Base-by-base conservation (phyloP, 768 basidiomycete species). In the Boletellus ananas region DNA sequence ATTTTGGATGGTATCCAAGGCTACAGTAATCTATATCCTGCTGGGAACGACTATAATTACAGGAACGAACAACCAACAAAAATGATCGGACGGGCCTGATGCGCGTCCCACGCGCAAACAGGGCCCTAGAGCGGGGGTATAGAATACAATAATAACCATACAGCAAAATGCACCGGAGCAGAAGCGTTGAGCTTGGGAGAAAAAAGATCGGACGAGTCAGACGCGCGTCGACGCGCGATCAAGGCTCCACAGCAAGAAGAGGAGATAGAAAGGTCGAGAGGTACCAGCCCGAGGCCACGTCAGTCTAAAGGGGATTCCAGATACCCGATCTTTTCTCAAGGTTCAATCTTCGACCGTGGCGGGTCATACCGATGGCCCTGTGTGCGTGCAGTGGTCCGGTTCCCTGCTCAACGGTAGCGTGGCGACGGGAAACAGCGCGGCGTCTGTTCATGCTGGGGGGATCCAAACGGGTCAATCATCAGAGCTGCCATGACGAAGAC, bases 251-350 rank as follows among this genome's bases (percentile, higher is more conserved):
- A 36, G 6, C 21, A 8, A 12, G 33, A 25, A 29, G 34, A 34
- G 43, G 34, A 25, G 42, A 40, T 13, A 8, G 23, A 6, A 25
- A 16, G 37, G 39, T 21, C 20, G 7, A 25, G 17, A 10, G 29
- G 29, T 6, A 34, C 45, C 38, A n/a, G 46, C 18, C 34, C 7
- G 12, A 23, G 7, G 38, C 18, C n/a, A 20, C 37, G 17, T 11
- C 29, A 33, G 9, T 53, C 17, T 38, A 58, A 10, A 64, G 13
- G 3, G 54, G 52, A 0, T 52, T 51, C 60, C 58, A 58, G 50
- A 64, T 2, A 43, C 58, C 52, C 29, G 29, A 29, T 29, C 47
- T 56, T 25, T n/a, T 52, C 29, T 29, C 29, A 20, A 48, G 29
- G 29, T 11, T 17, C 35, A 49, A 41, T 1, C 8, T n/a, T 25